Base-by-base conservation (phyloP, 805 yeast genomes). In the Grigorovia jiainica region DNA sequence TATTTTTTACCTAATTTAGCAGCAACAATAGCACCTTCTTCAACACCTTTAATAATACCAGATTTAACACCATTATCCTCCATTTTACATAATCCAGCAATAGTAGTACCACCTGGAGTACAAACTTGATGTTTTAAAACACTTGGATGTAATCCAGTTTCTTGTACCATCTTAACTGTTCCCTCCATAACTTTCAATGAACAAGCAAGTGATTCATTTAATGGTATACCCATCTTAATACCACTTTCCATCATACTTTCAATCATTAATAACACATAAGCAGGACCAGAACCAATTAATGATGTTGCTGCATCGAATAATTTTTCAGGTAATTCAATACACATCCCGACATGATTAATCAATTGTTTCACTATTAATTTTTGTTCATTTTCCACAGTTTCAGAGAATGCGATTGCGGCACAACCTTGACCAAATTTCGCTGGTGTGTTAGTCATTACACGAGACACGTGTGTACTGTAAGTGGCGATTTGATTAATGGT, bases 381-480 rank as follows among this genome's bases (percentile, higher is more conserved):
- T 48, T 71, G 71, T 36, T 67, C 65, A 24, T 57, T 53, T 30
- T 64, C 67, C 16, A 79, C 79, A 9, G 62, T 63, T 2, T 63
- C 47, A 8, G 90, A 76, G 55, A 84, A 78, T 2, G 95, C 75
- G n/a, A 92, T 79, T 32, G 87, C 87, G 9, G 97, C 95, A 72
- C 90, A 87, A 40, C 97, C 98, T 52, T 80, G 77, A 18, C 97
- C 95, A 61, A 75, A 85, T 60, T 81, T 80, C 16, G 95, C 94
- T 3, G 99, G 97, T 0, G 98, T 92, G 66, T 90, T 92, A 36
- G 99, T 90, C 95, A 94, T 89, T n/a, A 94, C 95, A 48, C 95
- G 75, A 18, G 94, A 85, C 25, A 90, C 78, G 44, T 70, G 66
- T 39, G 58, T 45, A 8, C 84, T 68, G 53, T 76, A 73, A 1